Evolutionary conservation across 306 rosid genomes (phyloP), one percentile per base, ranked within the genome.

Genomic region (Carpinus viminea): DNA sequence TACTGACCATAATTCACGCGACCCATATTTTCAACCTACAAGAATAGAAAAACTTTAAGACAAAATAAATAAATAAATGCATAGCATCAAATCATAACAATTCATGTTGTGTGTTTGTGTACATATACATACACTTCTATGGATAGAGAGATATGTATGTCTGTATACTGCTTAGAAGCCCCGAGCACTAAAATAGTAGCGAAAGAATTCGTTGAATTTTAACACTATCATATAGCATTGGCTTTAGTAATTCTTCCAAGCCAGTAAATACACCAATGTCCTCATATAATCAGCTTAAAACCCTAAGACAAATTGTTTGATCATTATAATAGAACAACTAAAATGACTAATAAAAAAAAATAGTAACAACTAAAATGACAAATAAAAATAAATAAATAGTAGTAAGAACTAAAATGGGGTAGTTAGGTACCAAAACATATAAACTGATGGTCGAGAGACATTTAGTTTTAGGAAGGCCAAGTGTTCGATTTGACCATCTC

Each of bases 11-110:
- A 92, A 81, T 95, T 95, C 78, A 95, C 61, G 38, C 88, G 98
- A 74, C 98, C 97, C 96, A 90, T 87, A 81, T 95, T 92, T 84
- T 95, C 98, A 73, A 95, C 97, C 98, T 95, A 74, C 76, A 76
- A 78, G 68, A 72, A 56, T 54, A 72, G 57, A 76, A 82, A 74
- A 46, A 45, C 73, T 61, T 72, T 50, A 52, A 66, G 18, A 73
- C 7, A 41, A 1, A 41, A 41, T 5, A 41, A 38, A 38, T 38
- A 68, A 36, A 10, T 81, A 56, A 62, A 34, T 46, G 12, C 2
- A 59, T 70, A 52, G 60, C 53, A 61, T 69, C 18, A 71, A 17
- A 52, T 66, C 36, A 53, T 34, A 34, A 50, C 7, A 56, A 57
- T 70, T 28, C 46, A 64, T 36, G 9, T 28, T 62, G 4, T 62